Evolutionary conservation across 1,139 yeast species (phyloP), one percentile per base, ranked within the genome.

Genomic region (Hansenula sp.): DNA sequence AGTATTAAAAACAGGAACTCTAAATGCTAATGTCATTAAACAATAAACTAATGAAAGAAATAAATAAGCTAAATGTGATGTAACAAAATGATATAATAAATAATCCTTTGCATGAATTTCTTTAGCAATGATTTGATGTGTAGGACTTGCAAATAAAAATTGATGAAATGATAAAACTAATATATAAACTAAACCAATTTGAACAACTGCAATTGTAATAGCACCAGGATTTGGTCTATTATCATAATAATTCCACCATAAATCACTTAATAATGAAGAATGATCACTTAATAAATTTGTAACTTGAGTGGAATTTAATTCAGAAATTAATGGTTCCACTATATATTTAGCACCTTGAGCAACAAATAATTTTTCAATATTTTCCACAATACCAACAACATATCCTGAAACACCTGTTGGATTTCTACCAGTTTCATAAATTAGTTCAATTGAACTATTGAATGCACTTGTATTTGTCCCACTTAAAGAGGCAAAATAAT

Each of bases 111-210:
- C 66, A n/a, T 57, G 54, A 20, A 73, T 45, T 37, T 63, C 62
- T 29, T 57, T 44, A 13, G 72, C 69, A 29, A 74, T 68, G 8
- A 53, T 49, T 36, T 63, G 67, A 53, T 77, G 75, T 11, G 73
- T 47, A 14, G 66, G 67, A 19, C 58, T 55, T 44, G 76, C 75
- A 62, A 77, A 73, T 58, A 73, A 70, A 41, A 73, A 69, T 50
- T 71, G 76, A 53, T 66, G 67, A 44, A 65, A 64, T 5, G 88
- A 75, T 39, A 82, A 60, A 53, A 83, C 81, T 44, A 82, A 73
- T 56, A 81, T 64, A 56, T 77, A 82, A 55, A 82, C 76, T 41
- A 81, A 68, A 14, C 90, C 90, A 44, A 82, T 73, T 53, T 78
- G 82, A 1, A 74, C 57, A 2, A 85, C 83, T 0, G 83, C 86